Percentiles rank a stretch among this genome's conserved stretches.
Evolutionary conservation across 768 basidiomycete species (phyloP).

Genomic region (Russula lepida): DNA sequence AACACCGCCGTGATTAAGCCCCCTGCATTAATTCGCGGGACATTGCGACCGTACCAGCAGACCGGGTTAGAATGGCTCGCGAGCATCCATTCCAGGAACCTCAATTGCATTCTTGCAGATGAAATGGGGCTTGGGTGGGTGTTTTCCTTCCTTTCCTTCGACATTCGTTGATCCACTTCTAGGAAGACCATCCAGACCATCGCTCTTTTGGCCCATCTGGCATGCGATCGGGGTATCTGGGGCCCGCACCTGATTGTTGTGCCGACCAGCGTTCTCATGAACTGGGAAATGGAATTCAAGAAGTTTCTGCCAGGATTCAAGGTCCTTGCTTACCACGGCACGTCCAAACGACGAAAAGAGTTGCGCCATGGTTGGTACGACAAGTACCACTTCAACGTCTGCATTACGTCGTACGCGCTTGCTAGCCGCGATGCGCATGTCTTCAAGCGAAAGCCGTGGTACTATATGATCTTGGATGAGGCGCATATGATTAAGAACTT

Average conservation of each 20-base stretch:
- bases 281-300: constrained; percentile 97
- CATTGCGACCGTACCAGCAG: constrained; percentile 87
- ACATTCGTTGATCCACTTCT: constrained; percentile 9
- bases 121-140: constrained; percentile 92
- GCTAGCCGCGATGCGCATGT: constrained; percentile 87
- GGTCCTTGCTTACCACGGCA: constrained; percentile 85
- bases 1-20: constrained; percentile 48
- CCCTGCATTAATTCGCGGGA: constrained; percentile 74
- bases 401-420: constrained; percentile 89
- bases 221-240: constrained; percentile 85
- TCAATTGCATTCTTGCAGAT: constrained; percentile 83
- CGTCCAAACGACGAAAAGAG: constrained; percentile 80
- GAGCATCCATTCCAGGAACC: constrained; percentile 68
- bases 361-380: constrained; percentile 87
- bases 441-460: constrained; percentile 89
- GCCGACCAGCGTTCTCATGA: constrained; percentile 88
- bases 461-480: constrained; percentile 94
- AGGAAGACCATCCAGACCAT: constrained; percentile 98
- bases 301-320: constrained; percentile 89
- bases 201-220: constrained; percentile 83
- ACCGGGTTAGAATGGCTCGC: constrained; percentile 93
- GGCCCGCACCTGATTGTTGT: constrained; percentile 89
- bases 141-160: background rate
- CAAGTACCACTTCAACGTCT: constrained; percentile 85
- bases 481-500: constrained; percentile 99